These are phyloP conservation scores for Fusarium oligoseptatum DNA, from an alignment of 2,329 filamentous ascomycete species.

Conservation along the genomic window DNA sequence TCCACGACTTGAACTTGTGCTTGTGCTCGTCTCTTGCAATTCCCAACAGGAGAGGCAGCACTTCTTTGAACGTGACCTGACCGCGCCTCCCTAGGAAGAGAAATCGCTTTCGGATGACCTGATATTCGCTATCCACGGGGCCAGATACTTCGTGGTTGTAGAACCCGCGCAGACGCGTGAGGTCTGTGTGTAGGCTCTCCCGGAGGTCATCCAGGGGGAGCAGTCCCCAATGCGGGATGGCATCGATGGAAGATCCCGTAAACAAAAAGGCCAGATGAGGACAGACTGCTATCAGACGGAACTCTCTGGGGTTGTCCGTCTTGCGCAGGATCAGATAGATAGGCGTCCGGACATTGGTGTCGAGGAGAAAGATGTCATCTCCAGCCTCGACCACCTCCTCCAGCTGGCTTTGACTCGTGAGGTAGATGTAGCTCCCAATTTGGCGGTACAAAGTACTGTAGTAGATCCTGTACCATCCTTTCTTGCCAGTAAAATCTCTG, in stretches of 20 bases:
- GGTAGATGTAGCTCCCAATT: no score
- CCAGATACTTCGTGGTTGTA: background rate
- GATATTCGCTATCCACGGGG: rapidly evolving
- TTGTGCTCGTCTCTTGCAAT: background rate
- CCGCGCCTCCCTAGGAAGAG: background rate
- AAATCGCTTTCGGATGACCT: background rate
- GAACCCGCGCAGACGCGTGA: background rate
- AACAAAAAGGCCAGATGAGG: background rate
- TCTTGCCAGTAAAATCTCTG: background rate
- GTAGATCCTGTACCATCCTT: background rate
- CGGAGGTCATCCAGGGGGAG: background rate
- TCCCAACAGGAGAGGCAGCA: background rate
- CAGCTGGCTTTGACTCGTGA: background rate
- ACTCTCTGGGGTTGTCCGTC: background rate
- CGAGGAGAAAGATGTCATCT: background rate
- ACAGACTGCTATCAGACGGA: background rate
- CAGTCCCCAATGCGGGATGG: background rate
- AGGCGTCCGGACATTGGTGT: background rate
- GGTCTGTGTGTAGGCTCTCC: background rate
- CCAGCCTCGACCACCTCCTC: background rate
- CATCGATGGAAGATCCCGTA: no score
- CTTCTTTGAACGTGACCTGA: background rate
- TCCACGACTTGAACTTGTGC: background rate
- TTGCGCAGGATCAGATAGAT: background rate
- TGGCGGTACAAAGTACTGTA: no score